Percentiles rank a stretch among this genome's conserved stretches.
Conservation (phyloP, 441 rosid species). For the California macrophylla region DNA sequence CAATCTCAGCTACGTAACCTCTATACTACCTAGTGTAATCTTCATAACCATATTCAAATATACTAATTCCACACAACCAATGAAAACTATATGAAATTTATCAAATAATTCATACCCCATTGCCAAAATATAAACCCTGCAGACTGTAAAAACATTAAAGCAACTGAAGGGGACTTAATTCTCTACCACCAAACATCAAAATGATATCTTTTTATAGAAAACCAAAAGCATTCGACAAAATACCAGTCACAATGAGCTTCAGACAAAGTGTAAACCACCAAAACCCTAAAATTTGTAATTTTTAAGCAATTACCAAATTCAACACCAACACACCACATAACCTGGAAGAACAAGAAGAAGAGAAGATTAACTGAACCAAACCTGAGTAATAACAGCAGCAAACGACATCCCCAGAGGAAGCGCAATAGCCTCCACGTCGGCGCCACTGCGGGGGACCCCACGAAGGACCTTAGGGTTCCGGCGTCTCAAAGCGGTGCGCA, state of each 20-base stretch:
- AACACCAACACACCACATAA: neutral
- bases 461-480: constrained; percentile 27
- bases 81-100: neutral
- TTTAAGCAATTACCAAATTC: constrained; percentile 1
- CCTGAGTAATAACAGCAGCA: constrained; percentile 82
- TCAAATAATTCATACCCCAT: neutral
- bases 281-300: constrained; percentile 12
- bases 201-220: neutral
- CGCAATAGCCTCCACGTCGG: constrained; percentile 54
- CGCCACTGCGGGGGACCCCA: constrained; percentile 27
- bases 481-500: constrained; percentile 29
- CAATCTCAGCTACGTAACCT: neutral
- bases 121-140: neutral
- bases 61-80: neutral
- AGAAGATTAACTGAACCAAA: constrained; percentile 30
- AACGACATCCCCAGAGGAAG: constrained; percentile 89
- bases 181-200: constrained; percentile 8
- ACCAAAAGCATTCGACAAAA: neutral
- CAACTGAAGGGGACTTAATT: neutral
- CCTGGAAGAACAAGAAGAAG: constrained; percentile 6
- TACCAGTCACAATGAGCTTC: constrained; percentile 11
- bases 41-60: neutral
- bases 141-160: constrained; percentile 5
- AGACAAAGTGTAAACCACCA: constrained; percentile 6
- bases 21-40: neutral